Base-by-base conservation (phyloP, 176 grass and related monocot species). In the Raddia distichophylla region DNA sequence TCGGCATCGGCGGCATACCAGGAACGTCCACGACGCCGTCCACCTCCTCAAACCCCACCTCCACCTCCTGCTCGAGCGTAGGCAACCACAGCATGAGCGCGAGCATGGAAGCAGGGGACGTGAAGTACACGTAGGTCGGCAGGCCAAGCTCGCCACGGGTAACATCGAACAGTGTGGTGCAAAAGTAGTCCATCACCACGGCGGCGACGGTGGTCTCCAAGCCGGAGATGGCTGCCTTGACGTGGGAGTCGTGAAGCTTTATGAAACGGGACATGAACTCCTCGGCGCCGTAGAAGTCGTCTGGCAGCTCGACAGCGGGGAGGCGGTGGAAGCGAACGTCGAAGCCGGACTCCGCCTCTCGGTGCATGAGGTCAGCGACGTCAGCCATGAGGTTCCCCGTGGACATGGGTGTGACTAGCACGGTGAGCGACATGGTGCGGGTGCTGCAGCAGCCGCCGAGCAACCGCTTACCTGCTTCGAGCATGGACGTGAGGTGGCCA, bases 111-210 rank as follows among this genome's bases (percentile, higher is more conserved):
- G 78, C 72, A 8, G 67, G 12, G 55, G 79, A 64, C 5, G 73
- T 49, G 50, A 80, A 75, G 79, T 78, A 90, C 40, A 86, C 50
- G 64, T 90, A 90, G 22, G 57, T 51, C 47, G 84, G 79, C 43
- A 90, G 45, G 5, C 22, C 56, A 17, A 90, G 80, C 52, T 87
- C 80, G 45, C 42, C 37, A 1, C 4, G 64, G 1, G 80, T 55
- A 3, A 77, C 89, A 60, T 87, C 81, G n/a, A 91, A 65, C 15
- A 86, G 67, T 1, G 89, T 63, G 32, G 89, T 84, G 44, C 66
- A 16, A 45, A 91, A 91, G 37, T 76, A 74, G 80, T 91, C 89
- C 33, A 87, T 2, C 3, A 91, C 81, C 11, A 91, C 53, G 13
- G 67, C 83, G 71, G 66, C 74, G 10, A 60, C 73, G 1, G 80